A percentile compares a stretch with the other conserved stretches of the same genome.
Conservation (phyloP, 2,329 filamentous ascomycete species). For the Penicillium hordei region DNA sequence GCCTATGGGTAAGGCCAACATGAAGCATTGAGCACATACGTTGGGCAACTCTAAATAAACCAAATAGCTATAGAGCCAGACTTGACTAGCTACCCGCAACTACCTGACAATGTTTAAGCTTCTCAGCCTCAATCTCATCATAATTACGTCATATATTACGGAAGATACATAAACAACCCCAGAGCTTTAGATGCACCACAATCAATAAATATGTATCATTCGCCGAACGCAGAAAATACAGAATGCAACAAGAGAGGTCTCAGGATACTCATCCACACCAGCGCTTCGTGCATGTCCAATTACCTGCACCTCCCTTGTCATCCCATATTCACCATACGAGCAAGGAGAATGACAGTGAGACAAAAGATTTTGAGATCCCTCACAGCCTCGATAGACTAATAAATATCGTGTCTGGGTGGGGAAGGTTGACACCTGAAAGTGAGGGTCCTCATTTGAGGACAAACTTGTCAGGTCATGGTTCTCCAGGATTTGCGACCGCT, state of each 20-base stretch:
- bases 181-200: too few species aligned
- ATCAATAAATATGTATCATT: not conserved
- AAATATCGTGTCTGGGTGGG: not conserved
- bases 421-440: not conserved
- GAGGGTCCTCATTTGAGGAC: not conserved
- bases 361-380: not conserved
- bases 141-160: not conserved
- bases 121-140: not conserved
- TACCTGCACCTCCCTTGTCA: not conserved
- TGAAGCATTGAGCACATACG: too few species aligned
- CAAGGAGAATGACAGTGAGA: not conserved
- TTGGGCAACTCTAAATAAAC: too few species aligned
- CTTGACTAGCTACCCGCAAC: too few species aligned
- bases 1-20: too few species aligned
- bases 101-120: too few species aligned
- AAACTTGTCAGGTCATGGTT: not conserved
- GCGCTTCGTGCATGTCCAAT: slow-evolving; percentile 6
- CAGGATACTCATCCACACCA: slow-evolving; percentile 1
- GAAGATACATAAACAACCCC: too few species aligned
- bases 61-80: too few species aligned
- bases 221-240: too few species aligned
- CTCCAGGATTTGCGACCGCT: not conserved
- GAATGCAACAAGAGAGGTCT: not conserved
- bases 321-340: slow-evolving; percentile 3
- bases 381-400: not conserved